phyloP scores from a whole-genome alignment of 805 yeast species.

The Alloascoidea africana region DNA sequence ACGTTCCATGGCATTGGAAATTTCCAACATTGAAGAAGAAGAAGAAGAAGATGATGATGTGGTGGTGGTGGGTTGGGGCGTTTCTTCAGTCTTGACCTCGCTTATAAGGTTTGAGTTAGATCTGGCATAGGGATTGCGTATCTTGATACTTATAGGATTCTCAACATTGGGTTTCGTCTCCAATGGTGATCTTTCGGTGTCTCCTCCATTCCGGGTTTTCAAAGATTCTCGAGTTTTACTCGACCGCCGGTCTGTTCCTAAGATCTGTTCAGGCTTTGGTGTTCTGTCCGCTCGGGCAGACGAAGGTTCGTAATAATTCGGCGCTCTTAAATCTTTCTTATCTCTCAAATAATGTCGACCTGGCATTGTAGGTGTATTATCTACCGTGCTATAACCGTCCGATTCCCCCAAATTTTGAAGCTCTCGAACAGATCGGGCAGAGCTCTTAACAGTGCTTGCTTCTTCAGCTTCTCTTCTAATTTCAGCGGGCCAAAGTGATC shows the following conservation, averaged over 20 bases:
- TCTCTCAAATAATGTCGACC: not conserved
- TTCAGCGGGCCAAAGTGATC: conserved; percentile 15
- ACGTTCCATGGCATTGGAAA: too few relatives aligned
- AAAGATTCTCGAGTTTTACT: too few relatives aligned
- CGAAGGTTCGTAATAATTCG: not conserved
- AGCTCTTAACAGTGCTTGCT: conserved; percentile 11
- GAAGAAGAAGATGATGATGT: not conserved
- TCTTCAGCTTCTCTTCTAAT: conserved; percentile 6
- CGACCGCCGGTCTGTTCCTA: too few relatives aligned
- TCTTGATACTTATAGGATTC: not conserved
- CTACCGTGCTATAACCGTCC: not conserved
- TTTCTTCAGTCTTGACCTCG: not conserved
- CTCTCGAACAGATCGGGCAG: conserved; percentile 1
- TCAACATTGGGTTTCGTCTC: not conserved
- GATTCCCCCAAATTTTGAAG: not conserved
- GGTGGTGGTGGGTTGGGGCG: not conserved
- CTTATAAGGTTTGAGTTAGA: not conserved
- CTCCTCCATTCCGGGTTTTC: not conserved
- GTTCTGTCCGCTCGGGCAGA: not conserved
- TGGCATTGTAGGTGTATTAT: not conserved
- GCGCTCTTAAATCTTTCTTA: not conserved
- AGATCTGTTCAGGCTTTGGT: not conserved
- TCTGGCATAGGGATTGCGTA: not conserved
- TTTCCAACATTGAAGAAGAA: too few relatives aligned
- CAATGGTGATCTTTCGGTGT: not conserved